Evolutionary conservation across 1,284 basidiomycete species (phyloP), one percentile per base, ranked within the genome.

Genomic region (Amanita bisporigera): DNA sequence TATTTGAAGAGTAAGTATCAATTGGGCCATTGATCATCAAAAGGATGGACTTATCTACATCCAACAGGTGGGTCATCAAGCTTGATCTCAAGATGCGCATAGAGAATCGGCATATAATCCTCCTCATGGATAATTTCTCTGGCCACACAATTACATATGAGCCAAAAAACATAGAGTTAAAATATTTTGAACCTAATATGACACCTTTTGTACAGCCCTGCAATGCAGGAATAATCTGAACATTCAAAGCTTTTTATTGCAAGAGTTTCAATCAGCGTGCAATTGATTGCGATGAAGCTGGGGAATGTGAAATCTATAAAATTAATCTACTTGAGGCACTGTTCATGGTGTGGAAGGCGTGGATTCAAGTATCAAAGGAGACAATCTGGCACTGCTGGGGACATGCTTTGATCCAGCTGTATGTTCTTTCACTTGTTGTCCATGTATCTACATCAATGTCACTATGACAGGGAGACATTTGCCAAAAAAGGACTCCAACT

Each of bases 1-100:
- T 81, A 6, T 83, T 79, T 71, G 71, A 81, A 61, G 74, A 79
- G n/a, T n/a, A n/a, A n/a, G n/a, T n/a, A n/a, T n/a, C n/a, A n/a
- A n/a, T n/a, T n/a, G n/a, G n/a, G n/a, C n/a, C n/a, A n/a, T n/a
- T n/a, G n/a, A n/a, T n/a, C n/a, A n/a, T n/a, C n/a, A n/a, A n/a
- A n/a, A n/a, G n/a, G n/a, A n/a, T n/a, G n/a, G n/a, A n/a, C n/a
- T n/a, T n/a, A n/a, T n/a, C n/a, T n/a, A n/a, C n/a, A n/a, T n/a
- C n/a, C n/a, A n/a, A n/a, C n/a, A n/a, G n/a, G n/a, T n/a, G 78
- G 63, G 77, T 73, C 41, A 72, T 69, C 60, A 50, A 69, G 21
- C 66, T 74, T 40, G 77, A 79, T 68, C 47, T 66, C 11, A 62
- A 77, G 43, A 74, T 82, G 71, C 61, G 61, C 4, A n/a, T 29